Evolutionary conservation across 2,329 filamentous ascomycete species (phyloP), one percentile per base, ranked within the genome.

Genomic region (Colletotrichum sp.): DNA sequence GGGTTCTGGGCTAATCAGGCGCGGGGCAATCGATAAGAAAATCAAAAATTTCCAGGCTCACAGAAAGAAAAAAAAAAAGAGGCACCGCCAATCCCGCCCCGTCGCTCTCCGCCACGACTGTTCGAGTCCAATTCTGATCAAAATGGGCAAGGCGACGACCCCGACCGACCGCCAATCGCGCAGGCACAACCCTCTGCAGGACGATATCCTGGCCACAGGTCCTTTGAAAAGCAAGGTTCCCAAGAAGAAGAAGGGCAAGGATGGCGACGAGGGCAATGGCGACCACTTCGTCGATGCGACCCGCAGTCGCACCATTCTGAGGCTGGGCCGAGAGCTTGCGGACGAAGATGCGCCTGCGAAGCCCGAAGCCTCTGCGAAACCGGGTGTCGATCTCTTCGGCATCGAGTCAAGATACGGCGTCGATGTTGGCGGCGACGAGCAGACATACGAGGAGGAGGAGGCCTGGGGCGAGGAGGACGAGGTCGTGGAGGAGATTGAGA

Each of bases 161-260:
- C 89, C 91, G 21, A 90, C 88, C 79, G 89, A 88, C 74, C 87
- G 84, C 79, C 92, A 89, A 83, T 89, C 89, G 79, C 92, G 94
- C 82, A 93, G 95, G 79, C 96, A 98, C 87, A 98, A 98, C 80
- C 96, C 96, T 55, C 94, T 99, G 76, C 94, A 96, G 81, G 95
- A 98, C 82, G 97, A 99, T 81, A 90, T 99, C 82, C 86, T 94
- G 80, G 89, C 95, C 79, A 90, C 93, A 74, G 90, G 93, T 77
- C 88, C 93, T 79, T 84, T 96, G 81, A 92, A 96, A 87, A 92
- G 92, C 83, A 93, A 96, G 89, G 89, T 92, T 34, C 93, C 93
- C 79, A 95, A 95, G 87, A 90, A 90, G 80, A 94, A 93, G 85
- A 94, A 93, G 85, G 88, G 89, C 78, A 94, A 92, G 84, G 89